Base-by-base conservation (phyloP, 2,329 filamentous ascomycete genomes). In the Neonectria ditissima region DNA sequence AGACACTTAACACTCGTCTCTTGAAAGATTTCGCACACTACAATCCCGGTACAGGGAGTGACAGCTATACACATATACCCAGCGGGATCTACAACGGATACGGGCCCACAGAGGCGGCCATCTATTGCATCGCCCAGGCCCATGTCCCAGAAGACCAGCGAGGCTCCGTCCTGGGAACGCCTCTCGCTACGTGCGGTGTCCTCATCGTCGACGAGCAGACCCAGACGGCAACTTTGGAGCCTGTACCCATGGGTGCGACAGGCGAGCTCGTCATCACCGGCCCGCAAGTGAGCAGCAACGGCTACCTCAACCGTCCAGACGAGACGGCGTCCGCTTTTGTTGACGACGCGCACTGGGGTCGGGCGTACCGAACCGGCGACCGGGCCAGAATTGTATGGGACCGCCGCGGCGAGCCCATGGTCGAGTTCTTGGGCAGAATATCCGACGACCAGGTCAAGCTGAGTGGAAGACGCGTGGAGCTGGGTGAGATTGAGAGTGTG, bases 251-350 rank as follows among this genome's bases (percentile, higher is more conserved):
- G n/a, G 92, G 92, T 9, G 88, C 86, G 34, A 79, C 91, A 24
- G 93, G 93, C 8, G 92, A 96, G 76, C 81, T 95, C 6, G 94
- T 91, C 71, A 93, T 95, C 74, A 92, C 91, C 20, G 93, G 92
- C 9, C 86, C 91, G 57, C 92, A 96, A 77, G 87, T 96, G 8
- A 68, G 67, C 54, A 41, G 37, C 8, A 86, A 85, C 44, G 92
- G 91, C 4, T 95, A 93, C 72, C 80, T 94, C 43, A 86, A 88
- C 59, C 81, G 84, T 71, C 84, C 86, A 0, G 83, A 86, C 8
- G 79, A 91, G 52, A 91, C 89, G 1, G 76, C 80, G 85, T 95
- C 10, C 82, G 37, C 37, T 3, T 41, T 41, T 20, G 16, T 41
- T 8, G 10, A 41, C 37, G 37, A 41, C 20, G n/a, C 37, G 37